phyloP scores from a whole-genome alignment of 495 filamentous ascomycete species.

The Neurospora sp. region DNA sequence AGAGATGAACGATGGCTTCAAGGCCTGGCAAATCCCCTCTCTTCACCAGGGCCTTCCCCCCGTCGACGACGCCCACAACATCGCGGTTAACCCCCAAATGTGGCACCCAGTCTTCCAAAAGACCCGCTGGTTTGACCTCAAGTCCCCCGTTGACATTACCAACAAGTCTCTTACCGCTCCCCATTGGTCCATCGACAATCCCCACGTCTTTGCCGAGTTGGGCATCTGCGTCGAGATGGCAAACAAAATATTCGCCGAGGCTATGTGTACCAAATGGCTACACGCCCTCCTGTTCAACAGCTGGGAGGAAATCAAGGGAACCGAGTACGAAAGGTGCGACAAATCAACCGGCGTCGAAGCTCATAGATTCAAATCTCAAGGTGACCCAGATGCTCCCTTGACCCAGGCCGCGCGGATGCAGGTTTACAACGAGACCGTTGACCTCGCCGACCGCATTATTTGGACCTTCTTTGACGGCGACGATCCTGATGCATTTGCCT shows the following conservation, averaged over 20 bases:
- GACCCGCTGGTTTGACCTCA: not conserved
- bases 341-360: not conserved
- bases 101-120: not conserved
- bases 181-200: not conserved
- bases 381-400: not conserved
- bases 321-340: not conserved
- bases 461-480: not conserved
- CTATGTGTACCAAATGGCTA: not conserved
- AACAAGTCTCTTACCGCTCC: not conserved
- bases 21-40: not conserved
- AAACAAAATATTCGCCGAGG: not conserved
- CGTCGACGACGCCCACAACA: not conserved
- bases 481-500: not conserved
- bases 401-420: not conserved
- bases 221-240: not conserved
- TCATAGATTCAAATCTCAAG: not conserved
- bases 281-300: not conserved
- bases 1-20: not conserved
- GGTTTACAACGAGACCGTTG: not conserved
- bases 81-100: not conserved
- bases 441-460: not conserved
- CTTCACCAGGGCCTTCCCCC: not conserved
- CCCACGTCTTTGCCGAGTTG: not conserved
- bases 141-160: not conserved
- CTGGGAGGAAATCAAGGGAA: not conserved